These are phyloP conservation scores for Anastatica hierochuntica DNA, from an alignment of 345 rosid genomes.

Conservation along the genomic window DNA sequence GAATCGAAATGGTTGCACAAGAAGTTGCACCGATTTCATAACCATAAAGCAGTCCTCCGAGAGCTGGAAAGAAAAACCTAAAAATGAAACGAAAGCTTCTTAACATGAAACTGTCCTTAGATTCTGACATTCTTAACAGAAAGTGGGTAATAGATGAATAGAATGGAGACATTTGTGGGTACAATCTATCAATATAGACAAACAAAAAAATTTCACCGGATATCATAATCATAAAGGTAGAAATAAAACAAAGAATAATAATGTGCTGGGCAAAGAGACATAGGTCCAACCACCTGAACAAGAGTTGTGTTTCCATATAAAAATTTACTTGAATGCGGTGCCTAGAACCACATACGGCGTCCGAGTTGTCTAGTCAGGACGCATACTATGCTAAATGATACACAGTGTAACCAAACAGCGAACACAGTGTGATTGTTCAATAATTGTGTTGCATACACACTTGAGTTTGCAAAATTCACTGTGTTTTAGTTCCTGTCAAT, in stretches of 20 bases:
- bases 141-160: background rate
- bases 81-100: conserved; percentile 18
- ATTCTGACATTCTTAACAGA: background rate
- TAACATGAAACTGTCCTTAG: background rate
- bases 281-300: no score
- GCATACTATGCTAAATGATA: background rate
- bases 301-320: no score
- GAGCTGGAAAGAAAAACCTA: conserved; percentile 93
- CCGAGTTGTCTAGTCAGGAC: background rate
- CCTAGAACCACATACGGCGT: background rate
- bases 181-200: no score
- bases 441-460: no score
- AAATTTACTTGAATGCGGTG: background rate
- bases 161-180: background rate
- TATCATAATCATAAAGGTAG: no score
- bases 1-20: conserved; percentile 76
- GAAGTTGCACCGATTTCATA: conserved; percentile 94
- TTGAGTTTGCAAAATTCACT: no score
- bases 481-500: no score
- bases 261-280: no score
- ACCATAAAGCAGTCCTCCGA: conserved; percentile 92
- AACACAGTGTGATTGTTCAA: no score
- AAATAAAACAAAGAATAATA: no score
- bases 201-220: no score
- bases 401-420: background rate